These are phyloP conservation scores for Diddensiella santjacobensis DNA, from an alignment of 805 yeast genomes.

Conservation along the genomic window DNA sequence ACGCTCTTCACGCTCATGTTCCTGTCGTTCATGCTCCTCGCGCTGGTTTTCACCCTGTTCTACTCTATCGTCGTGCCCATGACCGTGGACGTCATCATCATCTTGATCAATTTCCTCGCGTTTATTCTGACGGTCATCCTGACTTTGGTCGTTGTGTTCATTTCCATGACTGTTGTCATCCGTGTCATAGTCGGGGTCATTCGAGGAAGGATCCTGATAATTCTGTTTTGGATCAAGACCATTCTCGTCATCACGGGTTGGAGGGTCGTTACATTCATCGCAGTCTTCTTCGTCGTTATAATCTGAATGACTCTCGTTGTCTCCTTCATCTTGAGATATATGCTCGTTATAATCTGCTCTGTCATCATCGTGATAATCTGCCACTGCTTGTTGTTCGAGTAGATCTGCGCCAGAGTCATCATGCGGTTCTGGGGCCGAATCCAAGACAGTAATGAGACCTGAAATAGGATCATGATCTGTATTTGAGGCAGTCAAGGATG, in stretches of 20 bases:
- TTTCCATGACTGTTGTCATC: neutral
- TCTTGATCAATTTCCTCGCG: neutral
- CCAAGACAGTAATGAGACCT: too few species aligned
- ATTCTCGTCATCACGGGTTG: neutral
- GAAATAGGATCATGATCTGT: neutral
- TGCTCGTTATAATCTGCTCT: too few species aligned
- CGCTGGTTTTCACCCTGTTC: neutral
- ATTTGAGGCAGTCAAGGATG: neutral
- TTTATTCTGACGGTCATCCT: neutral
- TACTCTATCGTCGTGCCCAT: constrained; percentile 3
- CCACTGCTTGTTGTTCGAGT: too few species aligned
- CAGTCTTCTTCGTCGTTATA: too few species aligned
- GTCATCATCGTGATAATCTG: too few species aligned
- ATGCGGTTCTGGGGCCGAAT: too few species aligned
- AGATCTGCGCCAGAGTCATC: too few species aligned
- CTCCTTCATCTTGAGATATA: too few species aligned
- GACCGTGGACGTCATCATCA: neutral
- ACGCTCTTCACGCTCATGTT: too few species aligned
- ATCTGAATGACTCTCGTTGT: too few species aligned
- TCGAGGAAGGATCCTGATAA: neutral
- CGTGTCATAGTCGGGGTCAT: neutral
- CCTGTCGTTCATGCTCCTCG: too few species aligned
- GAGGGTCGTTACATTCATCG: too few species aligned
- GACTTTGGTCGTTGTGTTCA: neutral
- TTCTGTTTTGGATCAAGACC: neutral